Evolutionary conservation across 129 eudicot species (phyloP).

Genomic region (Dittrichia graveolens): DNA sequence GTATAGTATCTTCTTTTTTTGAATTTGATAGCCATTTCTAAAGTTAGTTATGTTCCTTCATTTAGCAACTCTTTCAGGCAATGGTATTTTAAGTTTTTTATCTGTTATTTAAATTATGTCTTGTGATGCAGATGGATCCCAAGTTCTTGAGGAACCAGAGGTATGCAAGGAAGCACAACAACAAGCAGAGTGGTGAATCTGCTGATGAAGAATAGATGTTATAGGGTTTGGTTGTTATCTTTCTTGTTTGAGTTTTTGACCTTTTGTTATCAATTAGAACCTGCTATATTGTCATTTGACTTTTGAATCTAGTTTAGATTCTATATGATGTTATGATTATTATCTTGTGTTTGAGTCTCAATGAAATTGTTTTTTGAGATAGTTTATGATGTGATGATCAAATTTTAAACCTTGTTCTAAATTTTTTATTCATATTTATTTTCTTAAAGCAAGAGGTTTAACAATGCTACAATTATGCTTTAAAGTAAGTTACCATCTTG

Average conservation of each 20-base stretch:
- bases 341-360: not conserved
- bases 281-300: conserved; percentile 17
- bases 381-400: no score
- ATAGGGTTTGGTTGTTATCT: conserved; percentile 12
- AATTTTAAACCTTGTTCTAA: no score
- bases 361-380: not conserved
- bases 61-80: not conserved
- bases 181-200: conserved; percentile 54
- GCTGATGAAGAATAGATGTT: conserved; percentile 61
- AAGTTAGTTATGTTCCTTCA: no score
- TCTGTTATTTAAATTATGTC: not conserved
- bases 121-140: conserved; percentile 74
- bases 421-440: no score
- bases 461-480: no score
- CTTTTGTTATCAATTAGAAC: conserved; percentile 16
- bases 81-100: not conserved
- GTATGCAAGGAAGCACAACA: conserved; percentile 99
- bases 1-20: no score
- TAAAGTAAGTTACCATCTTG: no score
- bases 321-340: conserved; percentile 16
- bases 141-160: conserved; percentile 99
- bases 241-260: conserved; percentile 7
- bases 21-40: no score
- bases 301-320: conserved; percentile 21
- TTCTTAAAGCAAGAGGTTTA: no score